A percentile compares a stretch with the other conserved stretches of the same genome.
These are phyloP conservation scores for Exophiala spinifera DNA, from an alignment of 2,329 filamentous ascomycete genomes.

Conservation along the genomic window DNA sequence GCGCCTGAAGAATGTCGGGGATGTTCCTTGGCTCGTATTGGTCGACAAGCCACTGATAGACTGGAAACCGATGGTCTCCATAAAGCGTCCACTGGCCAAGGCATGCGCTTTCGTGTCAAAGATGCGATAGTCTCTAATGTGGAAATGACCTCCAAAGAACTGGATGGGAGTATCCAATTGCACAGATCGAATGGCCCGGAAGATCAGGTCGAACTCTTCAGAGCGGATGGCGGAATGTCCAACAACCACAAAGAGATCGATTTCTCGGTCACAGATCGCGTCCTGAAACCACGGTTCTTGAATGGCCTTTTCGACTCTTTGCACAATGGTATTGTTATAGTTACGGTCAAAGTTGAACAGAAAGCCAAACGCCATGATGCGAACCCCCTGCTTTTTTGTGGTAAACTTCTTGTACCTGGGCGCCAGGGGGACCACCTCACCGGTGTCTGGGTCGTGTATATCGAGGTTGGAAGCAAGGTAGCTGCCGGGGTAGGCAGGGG, in stretches of 20 bases:
- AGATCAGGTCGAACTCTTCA: constrained; percentile 73
- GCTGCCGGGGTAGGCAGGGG: constrained; percentile 74
- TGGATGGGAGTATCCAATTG: constrained; percentile 82
- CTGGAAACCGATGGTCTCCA: constrained; percentile 94
- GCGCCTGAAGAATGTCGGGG: constrained; percentile 65
- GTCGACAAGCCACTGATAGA: constrained; percentile 68
- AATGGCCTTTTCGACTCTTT: constrained; percentile 74
- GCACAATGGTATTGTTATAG: constrained; percentile 84
- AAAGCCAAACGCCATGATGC: constrained; percentile 87
- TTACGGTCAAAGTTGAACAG: constrained; percentile 91
- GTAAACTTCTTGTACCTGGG: constrained; percentile 83
- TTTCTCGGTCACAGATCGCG: constrained; percentile 71
- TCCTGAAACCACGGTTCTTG: constrained; percentile 85
- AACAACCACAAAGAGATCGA: constrained; percentile 81
- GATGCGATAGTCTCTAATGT: constrained; percentile 78
- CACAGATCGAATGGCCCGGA: constrained; percentile 69
- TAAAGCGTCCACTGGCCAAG: constrained; percentile 83
- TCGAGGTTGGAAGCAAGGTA: constrained; percentile 94
- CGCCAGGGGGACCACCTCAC: constrained; percentile 70
- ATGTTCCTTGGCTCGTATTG: constrained; percentile 34
- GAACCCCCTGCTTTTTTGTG: constrained; percentile 82
- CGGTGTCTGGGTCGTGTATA: constrained; percentile 70
- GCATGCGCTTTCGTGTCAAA: constrained; percentile 78
- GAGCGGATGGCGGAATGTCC: constrained; percentile 84
- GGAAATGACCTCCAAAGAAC: constrained; percentile 87